Evolutionary conservation across 2,329 filamentous ascomycete genomes (phyloP), one percentile per base, ranked within the genome.

Genomic region (Colletotrichum chrysophilum): DNA sequence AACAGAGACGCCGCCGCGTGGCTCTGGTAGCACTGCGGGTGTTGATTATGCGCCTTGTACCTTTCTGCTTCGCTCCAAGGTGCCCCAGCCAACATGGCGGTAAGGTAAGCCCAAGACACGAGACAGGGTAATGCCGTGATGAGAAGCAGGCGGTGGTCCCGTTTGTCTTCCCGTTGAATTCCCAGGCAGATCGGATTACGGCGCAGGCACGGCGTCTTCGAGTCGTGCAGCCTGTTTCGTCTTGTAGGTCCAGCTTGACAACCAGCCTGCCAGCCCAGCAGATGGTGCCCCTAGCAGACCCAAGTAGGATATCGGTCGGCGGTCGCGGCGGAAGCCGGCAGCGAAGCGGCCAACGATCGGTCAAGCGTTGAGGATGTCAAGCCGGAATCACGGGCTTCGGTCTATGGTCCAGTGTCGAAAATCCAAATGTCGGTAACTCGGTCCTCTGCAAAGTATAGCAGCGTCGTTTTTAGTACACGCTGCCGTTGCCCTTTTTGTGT

Each of bases 161-260:
- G 69, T 21, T 34, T 43, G 65, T 48, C 43, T 34, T 72, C 52
- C 68, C 72, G 36, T 55, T 32, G 36, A 26, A 62, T 32, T 36
- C 36, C 68, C 38, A 24, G 70, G 32, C 61, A 61, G 68, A 61
- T 70, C 68, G 68, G 64, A 66, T 38, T 43, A 34, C 61, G 14
- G 61, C 34, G 32, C 38, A 32, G 60, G 58, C n/a, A 64, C 34
- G 32, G 61, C 34, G 34, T 55, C 24, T 61, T 75, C 52, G 68
- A 75, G 52, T 75, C 30, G 72, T 66, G 68, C 28, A 62, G 68
- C 21, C 55, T 71, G 61, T 75, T 67, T 72, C 55, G 55, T 66
- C 32, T 48, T 10, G n/a, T 24, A 64, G 71, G 60, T 24, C 30
- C 26, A 43, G 18, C 43, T 56, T 12, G 26, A 24, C 30, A 28